Conservation (phyloP, 352 stramenopile genomes). For the Chrysophaeum taylorii region DNA sequence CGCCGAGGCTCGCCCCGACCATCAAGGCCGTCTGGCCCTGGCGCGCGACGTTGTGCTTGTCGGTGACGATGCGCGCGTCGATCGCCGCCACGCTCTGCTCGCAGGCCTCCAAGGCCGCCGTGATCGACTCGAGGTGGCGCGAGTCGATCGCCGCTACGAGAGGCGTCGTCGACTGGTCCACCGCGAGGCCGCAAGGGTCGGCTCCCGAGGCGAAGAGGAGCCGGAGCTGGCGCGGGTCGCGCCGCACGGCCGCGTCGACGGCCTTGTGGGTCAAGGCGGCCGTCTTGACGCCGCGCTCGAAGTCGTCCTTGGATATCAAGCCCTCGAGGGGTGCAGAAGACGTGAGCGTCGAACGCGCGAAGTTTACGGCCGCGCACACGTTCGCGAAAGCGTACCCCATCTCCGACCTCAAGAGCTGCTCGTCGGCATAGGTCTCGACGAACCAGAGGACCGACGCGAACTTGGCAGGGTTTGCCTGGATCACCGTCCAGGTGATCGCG, state of each 20-base stretch:
- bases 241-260: neutral
- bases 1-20: neutral
- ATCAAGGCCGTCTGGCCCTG: conserved; percentile 8
- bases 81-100: neutral
- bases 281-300: neutral
- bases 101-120: neutral
- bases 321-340: neutral
- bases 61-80: neutral
- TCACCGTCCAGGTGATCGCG: neutral
- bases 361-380: neutral
- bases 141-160: neutral
- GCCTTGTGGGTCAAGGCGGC: neutral
- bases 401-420: neutral
- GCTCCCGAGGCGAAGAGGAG: conserved; percentile 4
- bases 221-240: neutral
- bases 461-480: neutral
- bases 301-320: neutral
- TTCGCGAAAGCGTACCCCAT: neutral
- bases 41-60: neutral
- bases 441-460: conserved; percentile 5
- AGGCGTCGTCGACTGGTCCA: neutral
- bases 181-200: neutral
- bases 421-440: neutral
- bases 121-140: neutral
- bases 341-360: neutral